phyloP scores from a whole-genome alignment of 176 grass and related monocot species.

The Triticum monococcum region DNA sequence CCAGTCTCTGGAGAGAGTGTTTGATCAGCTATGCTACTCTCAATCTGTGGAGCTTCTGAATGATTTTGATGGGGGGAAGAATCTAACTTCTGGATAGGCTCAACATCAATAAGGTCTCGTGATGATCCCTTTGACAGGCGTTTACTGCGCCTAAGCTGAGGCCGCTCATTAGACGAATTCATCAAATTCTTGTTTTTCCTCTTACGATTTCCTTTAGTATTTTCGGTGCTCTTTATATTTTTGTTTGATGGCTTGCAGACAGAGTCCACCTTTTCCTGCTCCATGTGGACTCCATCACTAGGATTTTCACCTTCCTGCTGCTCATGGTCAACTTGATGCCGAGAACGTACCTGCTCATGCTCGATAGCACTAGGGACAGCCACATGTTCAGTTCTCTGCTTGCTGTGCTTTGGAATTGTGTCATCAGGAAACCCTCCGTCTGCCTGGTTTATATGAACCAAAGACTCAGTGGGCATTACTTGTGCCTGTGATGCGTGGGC shows the following conservation, averaged over 20 bases:
- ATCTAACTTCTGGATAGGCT: constrained; percentile 26
- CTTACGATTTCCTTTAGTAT: constrained; percentile 29
- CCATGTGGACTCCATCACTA: constrained; percentile 18
- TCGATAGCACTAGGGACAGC: constrained; percentile 7
- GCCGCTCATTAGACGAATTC: constrained; percentile 20
- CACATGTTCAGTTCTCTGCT: constrained; percentile 27
- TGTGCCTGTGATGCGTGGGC: not conserved
- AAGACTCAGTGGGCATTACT: not conserved
- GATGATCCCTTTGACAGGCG: constrained; percentile 25
- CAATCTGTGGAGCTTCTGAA: constrained; percentile 21
- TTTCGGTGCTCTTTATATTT: constrained; percentile 4
- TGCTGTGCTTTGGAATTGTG: not conserved
- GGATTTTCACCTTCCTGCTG: constrained; percentile 27
- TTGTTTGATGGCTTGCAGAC: constrained; percentile 7
- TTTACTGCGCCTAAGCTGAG: constrained; percentile 38
- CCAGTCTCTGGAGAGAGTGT: constrained; percentile 28
- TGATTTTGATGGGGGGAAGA: constrained; percentile 20
- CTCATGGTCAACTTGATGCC: constrained; percentile 7
- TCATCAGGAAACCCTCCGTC: not conserved
- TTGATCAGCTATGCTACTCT: not conserved
- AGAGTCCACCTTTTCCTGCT: constrained; percentile 12
- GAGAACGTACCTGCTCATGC: constrained; percentile 6
- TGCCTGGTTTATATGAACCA: not conserved
- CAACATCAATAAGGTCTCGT: not conserved
- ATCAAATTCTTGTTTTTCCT: constrained; percentile 13